A percentile compares a stretch with the other conserved stretches of the same genome.
These are phyloP conservation scores for Alternaria arbusti DNA, from an alignment of 2,329 filamentous ascomycete species.

Conservation along the genomic window DNA sequence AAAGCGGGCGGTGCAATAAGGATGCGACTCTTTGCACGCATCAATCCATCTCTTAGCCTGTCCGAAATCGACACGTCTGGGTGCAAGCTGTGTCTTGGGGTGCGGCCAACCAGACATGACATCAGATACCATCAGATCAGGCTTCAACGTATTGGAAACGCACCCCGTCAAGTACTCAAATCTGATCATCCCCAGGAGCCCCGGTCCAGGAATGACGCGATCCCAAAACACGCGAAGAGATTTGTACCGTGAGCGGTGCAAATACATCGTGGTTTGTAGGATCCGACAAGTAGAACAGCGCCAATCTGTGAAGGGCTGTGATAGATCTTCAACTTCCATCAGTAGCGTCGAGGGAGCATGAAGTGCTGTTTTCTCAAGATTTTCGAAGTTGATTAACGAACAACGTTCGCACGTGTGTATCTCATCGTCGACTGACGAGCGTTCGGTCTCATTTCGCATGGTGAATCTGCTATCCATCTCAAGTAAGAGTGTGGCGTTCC, in stretches of 20 bases:
- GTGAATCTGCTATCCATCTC: too few relatives aligned
- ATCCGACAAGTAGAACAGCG: neutral
- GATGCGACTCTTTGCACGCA: neutral
- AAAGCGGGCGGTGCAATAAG: rapidly evolving
- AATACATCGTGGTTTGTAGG: rapidly evolving
- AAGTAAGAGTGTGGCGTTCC: too few relatives aligned
- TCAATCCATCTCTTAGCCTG: neutral
- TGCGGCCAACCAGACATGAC: rapidly evolving
- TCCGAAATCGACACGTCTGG: neutral
- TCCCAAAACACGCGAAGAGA: neutral
- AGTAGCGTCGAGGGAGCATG: too few relatives aligned
- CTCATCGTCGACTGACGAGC: neutral
- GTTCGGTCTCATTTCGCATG: too few relatives aligned
- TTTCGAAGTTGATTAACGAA: neutral
- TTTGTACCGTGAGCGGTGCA: neutral
- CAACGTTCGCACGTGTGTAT: neutral
- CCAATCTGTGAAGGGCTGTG: neutral
- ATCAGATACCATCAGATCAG: neutral
- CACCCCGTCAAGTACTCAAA: too few relatives aligned
- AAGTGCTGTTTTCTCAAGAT: too few relatives aligned
- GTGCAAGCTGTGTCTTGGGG: neutral
- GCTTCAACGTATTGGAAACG: too few relatives aligned
- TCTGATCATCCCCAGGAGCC: too few relatives aligned
- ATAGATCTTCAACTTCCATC: too few relatives aligned
- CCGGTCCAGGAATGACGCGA: too few relatives aligned